Evolutionary conservation across 305 asterid species (phyloP), one percentile per base, ranked within the genome.

Genomic region (Solanum hybrid): DNA sequence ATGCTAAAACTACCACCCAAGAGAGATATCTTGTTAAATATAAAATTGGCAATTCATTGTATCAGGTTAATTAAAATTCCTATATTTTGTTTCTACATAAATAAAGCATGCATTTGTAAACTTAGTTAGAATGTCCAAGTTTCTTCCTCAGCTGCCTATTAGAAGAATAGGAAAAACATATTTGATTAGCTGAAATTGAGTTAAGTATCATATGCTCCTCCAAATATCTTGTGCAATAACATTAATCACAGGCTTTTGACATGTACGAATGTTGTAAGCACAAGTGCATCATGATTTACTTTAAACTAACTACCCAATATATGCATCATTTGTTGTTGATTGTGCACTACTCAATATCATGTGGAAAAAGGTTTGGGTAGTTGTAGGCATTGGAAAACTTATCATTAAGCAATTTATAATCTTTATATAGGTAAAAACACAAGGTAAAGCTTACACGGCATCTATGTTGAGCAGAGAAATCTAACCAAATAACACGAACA

Each of bases 391-490:
- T 32, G 42, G 0, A 32, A 16, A 76, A 32, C 81, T 6, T 14
- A 75, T 75, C 24, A 75, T 32, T 20, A 76, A 31, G 22, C 26
- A 7, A 32, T 16, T 76, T n/a, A 29, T 29, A 29, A 29, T 29
- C 31, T 29, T 77, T 77, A 77, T 35, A 76, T 24, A 77, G 82
- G 27, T 34, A 17, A 77, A 75, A 34, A 77, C 38, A 31, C 7
- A 31, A 75, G 5, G 82, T 77, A 77, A 77, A 34, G 82, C 98
- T 93, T 95, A 96, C 99, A 72, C 98, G 98, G 36, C 98, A 97
- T 88, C 98, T 93, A 40, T 93, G 97, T 91, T 97, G 99, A 89
- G 98, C 99, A 88, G 98, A 95, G 90, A 95, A 90, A 93, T 97
- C 99, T 80, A 94, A 90, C 99, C 98, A 96, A 77, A 97, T 90